Evolutionary conservation across 352 stramenopile genomes (phyloP).

Genomic region (Pythium sp.): DNA sequence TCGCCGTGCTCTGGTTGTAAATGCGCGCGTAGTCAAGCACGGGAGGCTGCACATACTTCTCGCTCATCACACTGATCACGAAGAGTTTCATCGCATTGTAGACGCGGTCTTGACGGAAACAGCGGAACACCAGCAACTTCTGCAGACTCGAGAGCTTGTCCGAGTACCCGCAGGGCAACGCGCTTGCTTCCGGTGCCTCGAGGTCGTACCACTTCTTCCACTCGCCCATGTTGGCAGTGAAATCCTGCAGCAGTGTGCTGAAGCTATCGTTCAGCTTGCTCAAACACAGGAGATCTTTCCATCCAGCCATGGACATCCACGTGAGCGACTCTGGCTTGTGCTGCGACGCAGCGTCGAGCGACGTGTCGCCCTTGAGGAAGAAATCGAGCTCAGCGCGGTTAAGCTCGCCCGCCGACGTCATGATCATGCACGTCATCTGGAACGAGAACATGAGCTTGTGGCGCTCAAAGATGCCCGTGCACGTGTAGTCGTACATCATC

Average conservation of each 20-base stretch:
- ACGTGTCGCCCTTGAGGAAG: slow-evolving; percentile 96
- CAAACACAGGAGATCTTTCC: slow-evolving; percentile 92
- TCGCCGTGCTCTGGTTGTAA: slow-evolving; percentile 86
- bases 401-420: slow-evolving; percentile 80
- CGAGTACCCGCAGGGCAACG: slow-evolving; percentile 81
- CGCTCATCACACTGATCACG: slow-evolving; percentile 89
- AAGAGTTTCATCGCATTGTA: slow-evolving; percentile 97
- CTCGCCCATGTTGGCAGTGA: slow-evolving; percentile 42
- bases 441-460: slow-evolving; percentile 98
- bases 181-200: slow-evolving; percentile 83
- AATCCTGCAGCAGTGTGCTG: slow-evolving; percentile 42
- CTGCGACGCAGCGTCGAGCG: slow-evolving; percentile 73
- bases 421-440: slow-evolving; percentile 96
- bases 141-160: slow-evolving; percentile 84
- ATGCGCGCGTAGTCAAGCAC: slow-evolving; percentile 93
- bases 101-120: slow-evolving; percentile 93
- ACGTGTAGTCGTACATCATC: slow-evolving; percentile 97
- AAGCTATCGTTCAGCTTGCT: slow-evolving; percentile 72
- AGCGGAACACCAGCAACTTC: slow-evolving; percentile 91
- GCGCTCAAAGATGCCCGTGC: slow-evolving; percentile 96
- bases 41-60: slow-evolving; percentile 94
- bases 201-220: slow-evolving; percentile 95
- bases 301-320: slow-evolving; percentile 88
- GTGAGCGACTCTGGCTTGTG: slow-evolving; percentile 64
- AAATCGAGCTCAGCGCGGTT: slow-evolving; percentile 91